phyloP scores from a whole-genome alignment of 2,329 filamentous ascomycete genomes.

The Aspergillus quadricinctus region DNA sequence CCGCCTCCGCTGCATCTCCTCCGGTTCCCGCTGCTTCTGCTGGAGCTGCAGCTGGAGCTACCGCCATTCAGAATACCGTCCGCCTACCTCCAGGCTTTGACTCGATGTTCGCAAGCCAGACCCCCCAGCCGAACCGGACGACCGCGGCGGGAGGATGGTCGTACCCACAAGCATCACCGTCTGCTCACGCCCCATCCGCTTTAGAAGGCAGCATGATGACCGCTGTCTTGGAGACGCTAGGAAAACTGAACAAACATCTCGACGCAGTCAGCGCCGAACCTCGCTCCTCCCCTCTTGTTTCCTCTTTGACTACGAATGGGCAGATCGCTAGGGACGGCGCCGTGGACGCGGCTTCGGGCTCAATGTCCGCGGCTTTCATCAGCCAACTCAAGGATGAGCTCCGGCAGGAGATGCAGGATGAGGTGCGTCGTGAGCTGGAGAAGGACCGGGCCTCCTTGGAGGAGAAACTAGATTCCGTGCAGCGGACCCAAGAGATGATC shows the following conservation, averaged over 20 bases:
- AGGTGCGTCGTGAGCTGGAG: slow-evolving; percentile 31
- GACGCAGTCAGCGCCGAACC: slow-evolving; percentile 22
- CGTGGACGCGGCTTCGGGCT: neutral
- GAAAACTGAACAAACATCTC: slow-evolving; percentile 35
- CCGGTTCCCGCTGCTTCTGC: neutral
- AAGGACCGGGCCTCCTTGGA: slow-evolving; percentile 30
- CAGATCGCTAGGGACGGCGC: neutral
- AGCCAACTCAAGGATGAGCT: slow-evolving; percentile 29
- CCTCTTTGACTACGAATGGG: slow-evolving; percentile 16
- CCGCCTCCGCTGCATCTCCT: neutral
- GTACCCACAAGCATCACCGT: slow-evolving; percentile 3
- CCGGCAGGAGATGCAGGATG: slow-evolving; percentile 28
- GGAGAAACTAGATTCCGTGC: slow-evolving; percentile 35
- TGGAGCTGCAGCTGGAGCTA: neutral
- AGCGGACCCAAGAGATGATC: slow-evolving; percentile 40
- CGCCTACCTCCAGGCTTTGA: slow-evolving; percentile 37
- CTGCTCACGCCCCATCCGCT: slow-evolving; percentile 12
- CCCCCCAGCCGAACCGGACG: neutral
- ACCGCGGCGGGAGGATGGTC: neutral
- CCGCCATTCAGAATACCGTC: slow-evolving; percentile 17
- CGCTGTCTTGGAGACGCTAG: slow-evolving; percentile 34
- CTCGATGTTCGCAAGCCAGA: slow-evolving; percentile 32
- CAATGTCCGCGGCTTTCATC: slow-evolving; percentile 9
- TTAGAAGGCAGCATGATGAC: slow-evolving; percentile 24
- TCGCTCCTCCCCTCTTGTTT: slow-evolving; percentile 20